Conservation (phyloP, 1,284 basidiomycete species). For the Marasmius oreades region DNA sequence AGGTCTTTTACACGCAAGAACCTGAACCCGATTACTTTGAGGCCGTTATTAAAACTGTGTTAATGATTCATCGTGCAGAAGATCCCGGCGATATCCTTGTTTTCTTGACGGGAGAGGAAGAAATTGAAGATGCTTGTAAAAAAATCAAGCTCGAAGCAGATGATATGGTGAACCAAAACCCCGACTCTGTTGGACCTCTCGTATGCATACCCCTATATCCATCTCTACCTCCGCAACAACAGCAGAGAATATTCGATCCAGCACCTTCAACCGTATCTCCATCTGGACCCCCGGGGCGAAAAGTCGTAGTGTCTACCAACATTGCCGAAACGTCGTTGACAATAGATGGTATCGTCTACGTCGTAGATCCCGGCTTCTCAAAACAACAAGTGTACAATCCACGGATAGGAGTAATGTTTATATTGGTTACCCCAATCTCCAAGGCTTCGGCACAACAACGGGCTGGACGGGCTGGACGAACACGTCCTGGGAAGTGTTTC, state of each 20-base stretch:
- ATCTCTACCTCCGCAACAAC: conserved; percentile 88
- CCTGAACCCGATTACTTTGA: conserved; percentile 97
- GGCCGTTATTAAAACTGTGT: conserved; percentile 92
- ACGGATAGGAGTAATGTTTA: conserved; percentile 91
- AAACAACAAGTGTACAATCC: conserved; percentile 99
- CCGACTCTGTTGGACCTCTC: conserved; percentile 82
- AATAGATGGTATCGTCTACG: conserved; percentile 98
- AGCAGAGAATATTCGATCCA: conserved; percentile 93
- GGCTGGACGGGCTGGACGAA: conserved; percentile 95
- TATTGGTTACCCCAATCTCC: conserved; percentile 93
- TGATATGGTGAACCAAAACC: conserved; percentile 66
- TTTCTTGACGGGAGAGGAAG: conserved; percentile 97
- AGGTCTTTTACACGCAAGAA: conserved; percentile 94
- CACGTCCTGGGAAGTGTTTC: conserved; percentile 96
- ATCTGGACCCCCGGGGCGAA: conserved; percentile 83
- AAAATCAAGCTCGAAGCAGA: conserved; percentile 92
- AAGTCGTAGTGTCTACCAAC: conserved; percentile 95
- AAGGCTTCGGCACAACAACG: conserved; percentile 96
- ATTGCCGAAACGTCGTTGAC: conserved; percentile 98
- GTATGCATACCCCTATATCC: conserved; percentile 92
- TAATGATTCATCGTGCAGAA: conserved; percentile 98
- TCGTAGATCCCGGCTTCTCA: conserved; percentile 96
- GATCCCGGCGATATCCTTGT: conserved; percentile 91
- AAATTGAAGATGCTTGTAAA: conserved; percentile 95
- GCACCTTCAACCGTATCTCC: conserved; percentile 63